Evolutionary conservation across 116 monocot genomes (phyloP).

Genomic region (Cymodocea nodosa): DNA sequence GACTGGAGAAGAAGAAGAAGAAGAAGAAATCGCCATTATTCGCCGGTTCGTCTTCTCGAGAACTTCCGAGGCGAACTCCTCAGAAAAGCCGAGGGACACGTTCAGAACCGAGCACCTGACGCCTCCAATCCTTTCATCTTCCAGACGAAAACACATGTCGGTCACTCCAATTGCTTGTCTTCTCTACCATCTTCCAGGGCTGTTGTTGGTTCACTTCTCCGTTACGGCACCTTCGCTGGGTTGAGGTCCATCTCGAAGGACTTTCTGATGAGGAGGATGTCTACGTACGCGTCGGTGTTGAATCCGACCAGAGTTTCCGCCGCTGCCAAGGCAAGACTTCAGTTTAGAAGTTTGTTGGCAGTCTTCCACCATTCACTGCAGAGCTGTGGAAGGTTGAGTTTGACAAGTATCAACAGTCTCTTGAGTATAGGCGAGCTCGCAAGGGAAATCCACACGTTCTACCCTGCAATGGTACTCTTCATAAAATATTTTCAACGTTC

Average conservation of each 20-base stretch:
- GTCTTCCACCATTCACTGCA: slow-evolving; percentile 63
- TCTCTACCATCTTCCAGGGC: no score
- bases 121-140: no score
- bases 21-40: no score
- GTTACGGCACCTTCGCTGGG: background rate
- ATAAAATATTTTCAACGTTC: no score
- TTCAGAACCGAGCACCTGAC: background rate
- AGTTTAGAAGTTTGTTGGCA: slow-evolving; percentile 79
- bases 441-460: no score
- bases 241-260: background rate
- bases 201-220: background rate
- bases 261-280: slow-evolving; percentile 27
- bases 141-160: background rate
- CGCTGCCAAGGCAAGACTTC: slow-evolving; percentile 30
- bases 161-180: background rate
- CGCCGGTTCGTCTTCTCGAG: background rate
- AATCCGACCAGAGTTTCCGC: slow-evolving; percentile 20
- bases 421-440: slow-evolving; percentile 81
- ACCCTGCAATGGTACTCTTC: no score
- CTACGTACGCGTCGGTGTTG: slow-evolving; percentile 27
- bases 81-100: background rate
- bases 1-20: background rate
- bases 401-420: slow-evolving; percentile 76
- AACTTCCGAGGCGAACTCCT: background rate
- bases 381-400: slow-evolving; percentile 74